These are phyloP conservation scores for Coemansia sp. DNA, from an alignment of 192 early-diverging fungal species.

Conservation along the genomic window DNA sequence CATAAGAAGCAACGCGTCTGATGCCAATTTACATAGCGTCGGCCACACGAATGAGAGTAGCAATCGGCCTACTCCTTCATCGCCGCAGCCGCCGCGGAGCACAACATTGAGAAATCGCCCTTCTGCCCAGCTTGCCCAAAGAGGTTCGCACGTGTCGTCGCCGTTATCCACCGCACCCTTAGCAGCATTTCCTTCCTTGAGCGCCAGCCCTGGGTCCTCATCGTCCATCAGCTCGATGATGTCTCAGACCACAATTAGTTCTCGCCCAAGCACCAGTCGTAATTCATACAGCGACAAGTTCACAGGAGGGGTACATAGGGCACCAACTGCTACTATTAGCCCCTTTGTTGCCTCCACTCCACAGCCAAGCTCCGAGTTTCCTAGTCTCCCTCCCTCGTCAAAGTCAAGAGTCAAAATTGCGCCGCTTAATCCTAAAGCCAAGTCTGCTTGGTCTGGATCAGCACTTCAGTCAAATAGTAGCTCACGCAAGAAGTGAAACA, in stretches of 20 bases:
- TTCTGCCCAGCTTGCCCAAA: slow-evolving; percentile 1
- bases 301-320: not conserved
- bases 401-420: slow-evolving; percentile 15
- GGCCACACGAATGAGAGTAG: not conserved
- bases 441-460: slow-evolving; percentile 36
- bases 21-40: not conserved
- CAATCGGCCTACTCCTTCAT: slow-evolving; percentile 14
- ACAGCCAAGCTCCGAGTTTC: slow-evolving; percentile 23
- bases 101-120: not conserved
- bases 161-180: not conserved
- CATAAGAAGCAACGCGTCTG: slow-evolving; percentile 22
- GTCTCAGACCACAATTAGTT: slow-evolving; percentile 13
- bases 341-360: not conserved
- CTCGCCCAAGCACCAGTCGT: slow-evolving; percentile 1
- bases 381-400: slow-evolving; percentile 29
- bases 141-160: not conserved
- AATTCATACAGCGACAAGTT: slow-evolving; percentile 33
- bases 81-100: slow-evolving; percentile 4
- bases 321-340: not conserved
- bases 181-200: slow-evolving; percentile 31
- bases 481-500: slow-evolving; percentile 6
- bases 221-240: slow-evolving; percentile 9
- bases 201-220: slow-evolving; percentile 11
- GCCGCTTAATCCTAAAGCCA: slow-evolving; percentile 32
- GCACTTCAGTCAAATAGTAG: not conserved